Base-by-base conservation (phyloP, 148 eudicot species). In the Suaeda aralocaspica region DNA sequence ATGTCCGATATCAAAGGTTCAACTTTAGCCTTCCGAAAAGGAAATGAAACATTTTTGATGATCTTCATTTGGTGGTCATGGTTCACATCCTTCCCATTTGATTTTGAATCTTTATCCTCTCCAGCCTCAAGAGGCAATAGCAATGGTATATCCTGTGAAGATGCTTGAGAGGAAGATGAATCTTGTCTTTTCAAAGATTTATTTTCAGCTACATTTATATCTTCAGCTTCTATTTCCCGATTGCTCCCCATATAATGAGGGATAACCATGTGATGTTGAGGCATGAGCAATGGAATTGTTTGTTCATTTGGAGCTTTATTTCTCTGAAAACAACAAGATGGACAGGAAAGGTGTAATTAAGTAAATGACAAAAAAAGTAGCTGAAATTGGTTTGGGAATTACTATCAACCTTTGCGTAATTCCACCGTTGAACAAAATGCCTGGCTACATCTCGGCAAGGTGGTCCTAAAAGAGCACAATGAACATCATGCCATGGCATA, bases 401-500 rank as follows among this genome's bases (percentile, higher is more conserved):
- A 46, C 70, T 24, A 69, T 46, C 46, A 75, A 93, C 98, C 96
- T 93, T 93, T 65, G 98, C 98, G 82, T 93, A 88, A 73, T 93
- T 93, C 98, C 98, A 93, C 19, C 98, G 89, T 74, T 93, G 98
- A 76, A 93, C 98, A 78, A 93, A 93, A 80, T 93, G 98, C 59
- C 98, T 85, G 56, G 98, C 98, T 66, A 88, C 81, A 77, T 93
- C 98, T 73, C 98, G 88, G 68, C 95, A 90, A 71, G 98, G 98
- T 59, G 98, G 98, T 44, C 98, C 98, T 85, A 89, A 90, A 30
- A 93, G 86, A 34, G 98, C 98, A 82, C 98, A 93, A 80, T 93
- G 96, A 49, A 93, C 96, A 76, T 93, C 98, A 85, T 93, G 98
- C 98, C 98, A 93, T 59, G 98, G 98, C 98, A 93, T 93, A 64